Evolutionary conservation across 2,329 filamentous ascomycete species (phyloP).

Genomic region (Fusarium robinianum): DNA sequence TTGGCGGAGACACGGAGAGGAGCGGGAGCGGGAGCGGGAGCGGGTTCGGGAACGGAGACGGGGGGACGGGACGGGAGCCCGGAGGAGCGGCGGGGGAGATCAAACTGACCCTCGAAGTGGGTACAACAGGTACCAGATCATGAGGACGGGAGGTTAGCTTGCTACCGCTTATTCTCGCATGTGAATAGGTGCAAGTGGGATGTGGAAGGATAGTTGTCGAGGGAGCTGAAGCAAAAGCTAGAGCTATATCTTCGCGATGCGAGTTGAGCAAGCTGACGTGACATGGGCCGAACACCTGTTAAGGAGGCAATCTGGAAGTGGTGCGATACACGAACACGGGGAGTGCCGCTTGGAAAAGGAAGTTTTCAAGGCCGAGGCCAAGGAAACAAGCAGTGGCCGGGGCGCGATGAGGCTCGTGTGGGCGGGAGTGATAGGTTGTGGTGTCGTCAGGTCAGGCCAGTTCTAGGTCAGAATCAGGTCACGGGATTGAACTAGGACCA

Average conservation of each 20-base stretch:
- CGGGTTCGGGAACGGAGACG: slow-evolving; percentile 13
- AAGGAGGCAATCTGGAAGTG: slow-evolving; percentile 21
- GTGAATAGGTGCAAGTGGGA: slow-evolving; percentile 19
- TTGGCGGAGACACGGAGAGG: too few species aligned
- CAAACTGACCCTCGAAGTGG: slow-evolving; percentile 72
- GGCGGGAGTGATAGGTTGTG: slow-evolving; percentile 16
- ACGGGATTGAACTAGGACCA: slow-evolving; percentile 28
- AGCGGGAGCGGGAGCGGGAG: slow-evolving; percentile 14
- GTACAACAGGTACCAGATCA: slow-evolving; percentile 81
- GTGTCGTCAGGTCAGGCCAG: slow-evolving; percentile 21
- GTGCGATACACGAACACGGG: slow-evolving; percentile 29
- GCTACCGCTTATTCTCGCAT: slow-evolving; percentile 30
- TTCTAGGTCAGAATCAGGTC: slow-evolving; percentile 19
- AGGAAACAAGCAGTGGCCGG: slow-evolving; percentile 16
- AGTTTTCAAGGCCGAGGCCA: slow-evolving; percentile 17
- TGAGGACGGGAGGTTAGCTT: slow-evolving; percentile 40
- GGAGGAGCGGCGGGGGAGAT: slow-evolving; percentile 16
- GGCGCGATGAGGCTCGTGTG: slow-evolving; percentile 29
- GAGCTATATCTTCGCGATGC: slow-evolving; percentile 19
- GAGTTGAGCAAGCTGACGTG: slow-evolving; percentile 25
- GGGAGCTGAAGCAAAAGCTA: slow-evolving; percentile 11
- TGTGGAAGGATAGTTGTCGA: slow-evolving; percentile 8
- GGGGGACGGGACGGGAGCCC: slow-evolving; percentile 19
- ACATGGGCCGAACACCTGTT: slow-evolving; percentile 30
- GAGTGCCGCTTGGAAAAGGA: slow-evolving; percentile 23